A percentile compares a stretch with the other conserved stretches of the same genome.
These are phyloP conservation scores for Teunomyces tritomae DNA, from an alignment of 805 yeast genomes.

Conservation along the genomic window DNA sequence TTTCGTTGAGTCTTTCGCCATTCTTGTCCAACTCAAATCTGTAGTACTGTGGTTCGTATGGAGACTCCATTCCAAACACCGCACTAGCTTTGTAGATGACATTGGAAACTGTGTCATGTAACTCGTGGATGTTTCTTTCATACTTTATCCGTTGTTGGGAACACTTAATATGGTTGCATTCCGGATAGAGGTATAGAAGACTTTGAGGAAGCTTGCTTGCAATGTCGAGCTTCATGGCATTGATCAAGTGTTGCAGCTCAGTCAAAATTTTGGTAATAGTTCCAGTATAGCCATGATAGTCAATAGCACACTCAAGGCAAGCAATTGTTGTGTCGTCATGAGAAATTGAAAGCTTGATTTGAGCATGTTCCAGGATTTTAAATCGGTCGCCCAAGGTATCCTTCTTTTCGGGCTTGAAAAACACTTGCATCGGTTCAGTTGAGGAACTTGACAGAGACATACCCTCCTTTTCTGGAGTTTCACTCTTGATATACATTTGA, in stretches of 20 bases:
- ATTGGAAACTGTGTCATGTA: conserved; percentile 18
- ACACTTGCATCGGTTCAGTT: background rate
- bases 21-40: conserved; percentile 24
- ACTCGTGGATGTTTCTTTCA: conserved; percentile 15
- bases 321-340: conserved; percentile 4
- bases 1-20: conserved; percentile 20
- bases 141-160: conserved; percentile 16
- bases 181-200: background rate
- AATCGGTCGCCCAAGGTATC: background rate
- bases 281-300: conserved; percentile 8
- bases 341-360: background rate
- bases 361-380: background rate
- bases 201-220: background rate
- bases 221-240: background rate
- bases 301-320: conserved; percentile 7
- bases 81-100: conserved; percentile 21
- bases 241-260: conserved; percentile 5
- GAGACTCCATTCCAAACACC: conserved; percentile 18
- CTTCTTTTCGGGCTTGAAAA: background rate
- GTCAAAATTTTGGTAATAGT: background rate
- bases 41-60: conserved; percentile 32
- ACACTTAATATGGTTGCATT: background rate
- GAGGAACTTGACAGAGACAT: background rate
- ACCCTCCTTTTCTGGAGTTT: background rate
- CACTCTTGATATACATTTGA: background rate